Percentiles rank a stretch among this genome's conserved stretches.
These are phyloP conservation scores for Neurospora sp. DNA, from an alignment of 495 filamentous ascomycete genomes.

Conservation along the genomic window DNA sequence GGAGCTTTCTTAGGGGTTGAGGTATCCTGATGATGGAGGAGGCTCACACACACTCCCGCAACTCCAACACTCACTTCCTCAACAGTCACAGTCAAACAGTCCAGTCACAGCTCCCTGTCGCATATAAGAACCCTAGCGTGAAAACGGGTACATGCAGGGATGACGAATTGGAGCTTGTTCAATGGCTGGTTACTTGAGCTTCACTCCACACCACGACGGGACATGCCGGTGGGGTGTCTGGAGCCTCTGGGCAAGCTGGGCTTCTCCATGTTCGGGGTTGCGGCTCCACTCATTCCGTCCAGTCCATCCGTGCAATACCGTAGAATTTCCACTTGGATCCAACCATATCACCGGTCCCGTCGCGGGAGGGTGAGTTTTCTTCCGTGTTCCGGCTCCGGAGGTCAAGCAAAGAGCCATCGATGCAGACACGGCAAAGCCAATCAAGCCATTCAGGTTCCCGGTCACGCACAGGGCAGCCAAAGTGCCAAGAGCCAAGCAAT, in stretches of 20 bases:
- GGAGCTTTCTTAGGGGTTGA: neutral
- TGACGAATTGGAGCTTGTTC: conserved; percentile 5
- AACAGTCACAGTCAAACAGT: neutral
- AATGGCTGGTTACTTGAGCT: neutral
- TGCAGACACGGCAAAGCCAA: neutral
- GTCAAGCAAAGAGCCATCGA: neutral
- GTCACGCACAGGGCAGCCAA: neutral
- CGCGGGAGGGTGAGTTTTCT: neutral
- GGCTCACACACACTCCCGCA: neutral
- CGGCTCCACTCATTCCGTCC: neutral
- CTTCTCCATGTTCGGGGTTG: neutral
- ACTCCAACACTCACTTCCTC: neutral
- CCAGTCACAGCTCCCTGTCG: neutral
- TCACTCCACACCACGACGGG: neutral
- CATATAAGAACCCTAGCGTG: neutral
- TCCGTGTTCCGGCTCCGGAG: neutral
- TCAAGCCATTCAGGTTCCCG: neutral
- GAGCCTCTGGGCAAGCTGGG: neutral
- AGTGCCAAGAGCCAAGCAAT: neutral
- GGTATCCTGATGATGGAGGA: neutral
- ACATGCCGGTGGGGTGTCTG: neutral
- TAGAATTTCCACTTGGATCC: neutral
- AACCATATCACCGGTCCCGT: neutral
- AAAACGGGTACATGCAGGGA: neutral
- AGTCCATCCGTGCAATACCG: neutral